Evolutionary conservation across 192 early-diverging fungal genomes (phyloP), one percentile per base, ranked within the genome.

Genomic region (Coemansia sp.): DNA sequence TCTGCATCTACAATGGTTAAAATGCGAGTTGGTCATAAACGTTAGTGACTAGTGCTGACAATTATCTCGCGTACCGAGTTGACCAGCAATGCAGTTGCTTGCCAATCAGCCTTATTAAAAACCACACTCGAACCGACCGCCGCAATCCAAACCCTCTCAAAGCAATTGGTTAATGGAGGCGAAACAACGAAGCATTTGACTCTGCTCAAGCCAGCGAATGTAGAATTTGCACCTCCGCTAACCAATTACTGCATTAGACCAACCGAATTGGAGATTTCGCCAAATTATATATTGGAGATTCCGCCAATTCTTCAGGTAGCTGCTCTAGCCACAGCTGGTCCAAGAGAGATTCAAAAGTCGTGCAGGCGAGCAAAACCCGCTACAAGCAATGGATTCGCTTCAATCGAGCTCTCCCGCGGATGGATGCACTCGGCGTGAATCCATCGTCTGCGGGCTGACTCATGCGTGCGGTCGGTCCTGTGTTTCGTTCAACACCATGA

Each of bases 1-100:
- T 97, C 87, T 94, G 93, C 87, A 90, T 94, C 90, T 74, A 75
- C 31, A 49, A 7, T 45, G 35, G 31, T 14, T 64, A 16, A 6
- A 21, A 41, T 11, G 17, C 50, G 37, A 57, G 41, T 45, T 16
- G 41, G 31, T 35, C 31, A 35, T 35, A 35, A 35, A 35, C 31
- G 31, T 45, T 45, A 45, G 41, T 45, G 41, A 10, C 37, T 8
- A 38, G 10, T 38, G 37, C 10, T 8, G 10, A 45, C 41, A 45
- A 45, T 16, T 45, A 10, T n/a, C 3, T 5, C 16, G 41, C 41
- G 41, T n/a, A 45, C 11, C 16, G 8, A 35, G 31, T 35, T 8
- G 31, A 35, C 31, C 31, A 35, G 31, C 31, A 35, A 35, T 8
- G 31, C 31, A 9, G 0, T 35, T 6, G 31, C 31, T 35, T 35